Evolutionary conservation across 768 basidiomycete species (phyloP), one percentile per base, ranked within the genome.

Genomic region (Gymnopilus dilepis): DNA sequence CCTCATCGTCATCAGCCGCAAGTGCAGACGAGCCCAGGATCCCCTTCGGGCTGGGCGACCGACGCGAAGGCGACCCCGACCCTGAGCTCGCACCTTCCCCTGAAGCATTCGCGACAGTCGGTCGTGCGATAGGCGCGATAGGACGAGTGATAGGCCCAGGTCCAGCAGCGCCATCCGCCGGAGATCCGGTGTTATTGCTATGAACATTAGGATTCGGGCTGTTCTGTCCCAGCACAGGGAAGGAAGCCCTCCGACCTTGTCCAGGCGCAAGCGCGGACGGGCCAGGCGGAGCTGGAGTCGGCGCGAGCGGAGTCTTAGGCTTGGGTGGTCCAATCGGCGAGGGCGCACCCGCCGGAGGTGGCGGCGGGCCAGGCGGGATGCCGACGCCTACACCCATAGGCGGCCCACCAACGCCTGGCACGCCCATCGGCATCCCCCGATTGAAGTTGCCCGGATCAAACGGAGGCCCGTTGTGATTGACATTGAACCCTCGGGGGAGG

Each of bases 1-100:
- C 88, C 69, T 93, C 91, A 70, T 94, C 92, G 62, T 91, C 91
- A 61, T 92, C 91, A 13, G 90, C 85, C 2, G 87, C 85, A 19
- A 93, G 80, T 19, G 92, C 91, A 4, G 89, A 89, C 13, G 91
- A 92, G 12, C 92, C 92, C 6, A 92, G 78, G 34, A 87, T 76
- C 40, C 86, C 86, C 69, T 92, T 92, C 2, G 84, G 82, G 65
- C 82, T 83, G 6, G 83, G 81, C 24, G 80, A 80, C 12, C 82
- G 74, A 33, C 76, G 77, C 48, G 72, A 74, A 15, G 82, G 82
- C 1, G 89, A 91, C 3, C 85, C 86, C 11, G 87, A 87, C 2
- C 85, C 85, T 0, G 89, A 86, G 7, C 83, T 85, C 15, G 87
- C 86, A 5, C 81, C 82, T 19, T 72, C 73, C 6, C 61, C 62